Base-by-base conservation (phyloP, 257 asterid species). In the Plectranthus barbatus region DNA sequence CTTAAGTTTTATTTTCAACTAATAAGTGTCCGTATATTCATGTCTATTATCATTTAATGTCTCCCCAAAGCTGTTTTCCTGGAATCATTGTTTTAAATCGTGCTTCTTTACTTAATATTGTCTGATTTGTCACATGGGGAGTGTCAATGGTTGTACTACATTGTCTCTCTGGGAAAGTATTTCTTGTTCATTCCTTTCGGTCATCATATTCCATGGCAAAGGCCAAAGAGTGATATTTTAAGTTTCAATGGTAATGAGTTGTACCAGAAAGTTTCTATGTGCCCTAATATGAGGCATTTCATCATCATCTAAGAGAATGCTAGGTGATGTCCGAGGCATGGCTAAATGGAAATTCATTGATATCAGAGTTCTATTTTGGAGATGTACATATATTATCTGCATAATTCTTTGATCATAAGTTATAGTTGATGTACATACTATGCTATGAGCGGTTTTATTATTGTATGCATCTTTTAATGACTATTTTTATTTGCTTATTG, bases 401-500 rank as follows among this genome's bases (percentile, higher is more conserved):
- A 17, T 23, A 24, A 9, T 56, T 37, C 34, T 9, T 63, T 40
- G 9, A 14, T 36, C 9, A 40, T 44, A 33, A 11, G 8, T 17
- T 31, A 13, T 29, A 19, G 37, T 21, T 9, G 10, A 33, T 51
- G 10, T 23, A 21, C 45, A 53, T 26, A 52, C 12, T 47, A 33
- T 21, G 26, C 37, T 50, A 9, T 9, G 34, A 9, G 18, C 6
- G 20, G 59, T 61, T 56, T 45, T 46, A n/a, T 39, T 73, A 9
- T 4, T 33, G 41, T 56, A 26, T n/a, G 44, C 65, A 37, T 15
- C 6, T 39, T 49, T 52, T 57, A 13, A 54, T 31, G 33, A 50
- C 61, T 67, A 20, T 69, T 66, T 36, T 61, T 42, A 50, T 37
- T 58, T 84, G 44, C 41, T 60, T 11, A 61, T 62, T 64, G 68